Evolutionary conservation across 257 asterid species (phyloP), one percentile per base, ranked within the genome.

Genomic region (Lantana camara): DNA sequence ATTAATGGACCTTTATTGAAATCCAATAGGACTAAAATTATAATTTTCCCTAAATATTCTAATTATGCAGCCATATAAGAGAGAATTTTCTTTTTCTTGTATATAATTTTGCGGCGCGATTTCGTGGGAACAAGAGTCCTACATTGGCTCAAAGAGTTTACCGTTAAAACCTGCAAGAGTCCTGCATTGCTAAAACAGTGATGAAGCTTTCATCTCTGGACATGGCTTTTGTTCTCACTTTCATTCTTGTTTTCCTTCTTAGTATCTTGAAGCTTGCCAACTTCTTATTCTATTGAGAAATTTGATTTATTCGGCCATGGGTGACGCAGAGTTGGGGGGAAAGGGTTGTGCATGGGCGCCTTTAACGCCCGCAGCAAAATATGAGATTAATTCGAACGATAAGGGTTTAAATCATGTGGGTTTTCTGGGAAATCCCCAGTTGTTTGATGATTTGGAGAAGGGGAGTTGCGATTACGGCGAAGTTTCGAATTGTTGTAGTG

Each of bases 291-390:
- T 27, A 11, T 10, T 22, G 38, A 66, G n/a, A n/a, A n/a, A n/a
- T n/a, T n/a, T n/a, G n/a, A 40, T 23, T 29, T 27, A 0, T 57
- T 72, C 63, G 60, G 72, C 13, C n/a, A 52, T 52, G 48, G 21
- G 32, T 27, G 32, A 40, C 13, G 61, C 10, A 21, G 63, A 68
- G 23, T 21, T 54, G 54, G 53, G 53, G 49, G 58, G 29, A 34
- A 17, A 24, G 30, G 32, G 14, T 40, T 29, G 23, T 54, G 60
- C 27, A 8, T 77, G 65, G 66, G 54, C n/a, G 57, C 76, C 75
- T 22, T 12, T 13, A 2, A 77, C 76, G 0, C 82, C 76, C 2
- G 14, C 23, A 16, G 55, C 41, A 12, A 51, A 38, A 9, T 22
- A 35, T 22, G 47, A 7, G 14, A 49, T 35, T 30, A 41, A 12